Evolutionary conservation across 768 basidiomycete genomes (phyloP).

Genomic region (Mycena galericulata): DNA sequence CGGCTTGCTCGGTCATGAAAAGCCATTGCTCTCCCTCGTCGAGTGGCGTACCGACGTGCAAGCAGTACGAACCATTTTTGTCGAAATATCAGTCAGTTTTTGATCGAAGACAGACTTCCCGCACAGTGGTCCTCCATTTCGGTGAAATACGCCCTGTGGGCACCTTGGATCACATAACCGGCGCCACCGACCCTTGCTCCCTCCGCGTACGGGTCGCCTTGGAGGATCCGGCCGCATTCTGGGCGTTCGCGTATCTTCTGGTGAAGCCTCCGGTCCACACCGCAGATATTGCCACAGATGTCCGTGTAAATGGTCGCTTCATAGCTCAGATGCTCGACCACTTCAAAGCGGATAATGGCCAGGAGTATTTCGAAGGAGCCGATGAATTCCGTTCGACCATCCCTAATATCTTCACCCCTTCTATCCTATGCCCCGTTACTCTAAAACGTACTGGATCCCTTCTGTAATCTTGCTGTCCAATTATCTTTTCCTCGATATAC

Average conservation of each 20-base stretch:
- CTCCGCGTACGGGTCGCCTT: not conserved
- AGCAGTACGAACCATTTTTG: too few species aligned
- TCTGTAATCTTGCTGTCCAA: too few species aligned
- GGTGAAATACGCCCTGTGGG: not conserved
- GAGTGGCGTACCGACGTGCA: too few species aligned
- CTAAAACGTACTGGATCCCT: too few species aligned
- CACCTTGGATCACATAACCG: not conserved
- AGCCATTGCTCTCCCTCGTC: too few species aligned
- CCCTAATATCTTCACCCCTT: not conserved
- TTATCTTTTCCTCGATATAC: too few species aligned
- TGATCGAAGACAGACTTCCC: too few species aligned
- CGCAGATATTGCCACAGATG: not conserved
- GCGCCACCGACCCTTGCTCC: not conserved
- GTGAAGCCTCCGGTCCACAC: not conserved
- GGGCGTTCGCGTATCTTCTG: constrained; percentile 1
- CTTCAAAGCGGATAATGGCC: not conserved
- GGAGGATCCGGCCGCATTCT: constrained; percentile 2
- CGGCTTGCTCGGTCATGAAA: too few species aligned
- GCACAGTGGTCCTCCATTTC: too few species aligned
- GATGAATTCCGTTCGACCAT: not conserved
- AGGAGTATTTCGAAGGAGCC: constrained; percentile 5
- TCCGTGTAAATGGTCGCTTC: not conserved
- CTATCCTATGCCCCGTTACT: too few species aligned
- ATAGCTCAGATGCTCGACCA: constrained; percentile 2
- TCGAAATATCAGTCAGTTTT: too few species aligned